Base-by-base conservation (phyloP, 2,329 filamentous ascomycete genomes). In the Berkeleyomyces rouxiae region DNA sequence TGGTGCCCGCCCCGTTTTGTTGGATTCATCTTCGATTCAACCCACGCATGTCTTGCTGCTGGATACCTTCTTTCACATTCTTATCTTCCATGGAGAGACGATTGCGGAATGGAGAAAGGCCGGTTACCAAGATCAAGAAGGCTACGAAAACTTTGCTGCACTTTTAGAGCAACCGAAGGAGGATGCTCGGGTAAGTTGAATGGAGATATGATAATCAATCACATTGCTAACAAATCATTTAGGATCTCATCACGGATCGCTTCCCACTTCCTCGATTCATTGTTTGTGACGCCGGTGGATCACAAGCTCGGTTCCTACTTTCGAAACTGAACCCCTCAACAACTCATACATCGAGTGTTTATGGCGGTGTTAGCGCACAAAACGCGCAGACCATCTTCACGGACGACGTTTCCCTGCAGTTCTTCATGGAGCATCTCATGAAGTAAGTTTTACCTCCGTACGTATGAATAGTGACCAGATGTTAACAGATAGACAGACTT, bases 371-470 rank as follows among this genome's bases (percentile, higher is more conserved):
- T 58, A 84, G 87, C 39, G 81, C 82, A 2, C 88, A 92, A 70
- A 91, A 87, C 57, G 91, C 92, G 7, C 93, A 99, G 75, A 99
- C 93, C 4, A 99, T 99, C 69, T 99, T 99, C 76, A 99, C 93
- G 0, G 93, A 99, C 70, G 93, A 99, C 73, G 93, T 99, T 62
- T 96, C 90, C 62, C 77, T 99, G 71, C 92, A 97, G 75, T 97
- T 92, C 1, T 99, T 99, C 72, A 99, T 99, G 93, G 93, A 99
- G 70, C 91, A 97, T 76, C 78, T 99, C 72, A 99, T 99, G 93
- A 99, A 99, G 89, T 91, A 79, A 75, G 86, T 79, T 1, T 57
- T 66, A 68, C 68, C 63, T 66, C 58, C 39, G 3, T 42, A 42
- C 49, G 23, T 2, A 23, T 23, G 23, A 49, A 44, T 64, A 37